phyloP scores from a whole-genome alignment of 805 yeast species.

The Wickerhamiella slavikovae region DNA sequence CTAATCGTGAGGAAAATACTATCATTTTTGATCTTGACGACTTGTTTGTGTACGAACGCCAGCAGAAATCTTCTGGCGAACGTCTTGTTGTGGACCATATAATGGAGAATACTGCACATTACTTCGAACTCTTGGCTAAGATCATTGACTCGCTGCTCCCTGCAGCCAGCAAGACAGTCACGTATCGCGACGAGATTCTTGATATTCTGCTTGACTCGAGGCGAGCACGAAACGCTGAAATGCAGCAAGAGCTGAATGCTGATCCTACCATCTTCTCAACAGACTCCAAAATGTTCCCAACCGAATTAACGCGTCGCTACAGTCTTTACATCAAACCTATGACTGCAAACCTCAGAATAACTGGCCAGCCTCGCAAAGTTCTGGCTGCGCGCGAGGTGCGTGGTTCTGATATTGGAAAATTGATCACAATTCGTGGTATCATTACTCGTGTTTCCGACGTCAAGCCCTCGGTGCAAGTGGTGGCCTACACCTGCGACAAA shows the following conservation, averaged over 20 bases:
- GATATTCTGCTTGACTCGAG: slow-evolving; percentile 89
- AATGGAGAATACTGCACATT: slow-evolving; percentile 55
- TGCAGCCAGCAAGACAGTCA: slow-evolving; percentile 57
- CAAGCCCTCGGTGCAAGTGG: slow-evolving; percentile 75
- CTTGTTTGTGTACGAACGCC: slow-evolving; percentile 44
- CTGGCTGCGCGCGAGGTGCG: slow-evolving; percentile 78
- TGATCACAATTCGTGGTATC: slow-evolving; percentile 82
- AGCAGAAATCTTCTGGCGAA: slow-evolving; percentile 16
- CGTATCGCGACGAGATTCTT: slow-evolving; percentile 71
- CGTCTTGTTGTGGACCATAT: slow-evolving; percentile 35
- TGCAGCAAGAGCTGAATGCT: slow-evolving; percentile 36
- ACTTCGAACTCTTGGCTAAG: slow-evolving; percentile 51
- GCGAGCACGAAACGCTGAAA: slow-evolving; percentile 55
- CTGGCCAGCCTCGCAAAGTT: slow-evolving; percentile 24
- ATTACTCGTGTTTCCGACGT: slow-evolving; percentile 93
- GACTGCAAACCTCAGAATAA: slow-evolving; percentile 18
- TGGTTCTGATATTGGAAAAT: slow-evolving; percentile 65
- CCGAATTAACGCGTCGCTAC: slow-evolving; percentile 73
- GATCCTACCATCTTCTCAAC: slow-evolving; percentile 9
- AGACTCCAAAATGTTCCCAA: slow-evolving; percentile 46
- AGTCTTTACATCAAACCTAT: slow-evolving; percentile 71
- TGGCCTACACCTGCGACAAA: slow-evolving; percentile 91
- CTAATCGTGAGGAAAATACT: slow-evolving; percentile 61
- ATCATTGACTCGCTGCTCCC: slow-evolving; percentile 74
- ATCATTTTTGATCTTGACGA: slow-evolving; percentile 70